Conservation (phyloP, 2,329 filamentous ascomycete species). For the Xylaria sp. region DNA sequence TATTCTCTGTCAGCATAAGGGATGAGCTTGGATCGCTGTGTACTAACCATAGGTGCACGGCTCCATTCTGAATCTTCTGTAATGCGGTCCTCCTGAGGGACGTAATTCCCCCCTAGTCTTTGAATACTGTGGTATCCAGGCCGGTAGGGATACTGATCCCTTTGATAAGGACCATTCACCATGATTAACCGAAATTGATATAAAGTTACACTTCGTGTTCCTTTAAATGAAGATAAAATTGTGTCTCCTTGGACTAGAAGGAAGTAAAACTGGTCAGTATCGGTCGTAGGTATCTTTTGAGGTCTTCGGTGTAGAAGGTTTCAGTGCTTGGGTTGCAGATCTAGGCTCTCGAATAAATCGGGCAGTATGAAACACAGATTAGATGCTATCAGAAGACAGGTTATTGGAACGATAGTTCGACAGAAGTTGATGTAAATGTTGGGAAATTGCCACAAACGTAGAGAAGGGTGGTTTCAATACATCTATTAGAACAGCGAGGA, state of each 20-base stretch:
- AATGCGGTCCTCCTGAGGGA: slow-evolving; percentile 44
- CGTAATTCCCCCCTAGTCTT: slow-evolving; percentile 33
- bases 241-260: not conserved
- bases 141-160: slow-evolving; percentile 48
- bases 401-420: not conserved
- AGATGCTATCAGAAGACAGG: not conserved
- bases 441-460: not conserved
- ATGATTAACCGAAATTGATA: slow-evolving; percentile 37
- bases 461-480: not conserved
- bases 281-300: not conserved
- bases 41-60: slow-evolving; percentile 48
- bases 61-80: slow-evolving; percentile 45
- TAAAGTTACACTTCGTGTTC: not conserved
- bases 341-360: not conserved
- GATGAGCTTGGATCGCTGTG: not conserved
- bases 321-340: not conserved
- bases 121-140: slow-evolving; percentile 39
- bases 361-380: not conserved
- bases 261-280: not conserved
- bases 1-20: slow-evolving; percentile 36
- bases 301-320: not conserved
- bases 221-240: not conserved
- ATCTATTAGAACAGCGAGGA: not conserved
- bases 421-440: not conserved
- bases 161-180: slow-evolving; percentile 48